Evolutionary conservation across 805 yeast genomes (phyloP).

Genomic region (Cyberlindnera saturnus): DNA sequence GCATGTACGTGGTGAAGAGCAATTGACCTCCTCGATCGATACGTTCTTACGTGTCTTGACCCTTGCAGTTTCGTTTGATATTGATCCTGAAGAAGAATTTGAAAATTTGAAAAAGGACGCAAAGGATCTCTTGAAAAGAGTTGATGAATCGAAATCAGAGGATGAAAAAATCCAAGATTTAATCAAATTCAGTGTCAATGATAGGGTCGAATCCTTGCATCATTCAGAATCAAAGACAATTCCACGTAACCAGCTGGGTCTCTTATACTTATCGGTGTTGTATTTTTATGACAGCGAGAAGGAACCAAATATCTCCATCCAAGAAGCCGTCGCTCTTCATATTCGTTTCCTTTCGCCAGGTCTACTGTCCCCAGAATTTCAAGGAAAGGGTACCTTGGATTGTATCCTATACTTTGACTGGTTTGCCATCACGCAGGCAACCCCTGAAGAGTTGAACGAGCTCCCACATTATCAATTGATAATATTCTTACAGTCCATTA

Average conservation of each 20-base stretch:
- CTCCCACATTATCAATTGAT: slow-evolving; percentile 29
- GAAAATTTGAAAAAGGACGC: slow-evolving; percentile 29
- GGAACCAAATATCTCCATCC: slow-evolving; percentile 10
- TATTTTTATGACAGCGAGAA: slow-evolving; percentile 13
- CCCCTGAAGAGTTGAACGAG: slow-evolving; percentile 15
- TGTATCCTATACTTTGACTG: slow-evolving; percentile 31
- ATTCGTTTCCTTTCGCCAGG: slow-evolving; percentile 38
- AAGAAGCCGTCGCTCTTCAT: slow-evolving; percentile 34
- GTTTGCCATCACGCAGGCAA: slow-evolving; percentile 25
- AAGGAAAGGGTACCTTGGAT: slow-evolving; percentile 23
- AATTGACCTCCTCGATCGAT: slow-evolving; percentile 27
- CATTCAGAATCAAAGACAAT: slow-evolving; percentile 25
- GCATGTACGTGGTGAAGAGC: slow-evolving; percentile 11
- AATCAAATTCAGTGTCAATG: slow-evolving; percentile 24
- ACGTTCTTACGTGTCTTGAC: slow-evolving; percentile 36
- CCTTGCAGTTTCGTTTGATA: slow-evolving; percentile 60
- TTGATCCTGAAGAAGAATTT: slow-evolving; percentile 44
- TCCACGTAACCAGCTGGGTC: slow-evolving; percentile 27
- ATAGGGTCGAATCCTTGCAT: slow-evolving; percentile 24
- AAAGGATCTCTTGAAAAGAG: slow-evolving; percentile 34
- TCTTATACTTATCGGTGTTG: slow-evolving; percentile 25
- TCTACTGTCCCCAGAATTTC: slow-evolving; percentile 20
- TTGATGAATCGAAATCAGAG: slow-evolving; percentile 16
- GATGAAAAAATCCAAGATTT: slow-evolving; percentile 29
- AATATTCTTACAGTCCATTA: slow-evolving; percentile 36